Evolutionary conservation across 768 basidiomycete species (phyloP).

Genomic region (Termitomyces sp.): DNA sequence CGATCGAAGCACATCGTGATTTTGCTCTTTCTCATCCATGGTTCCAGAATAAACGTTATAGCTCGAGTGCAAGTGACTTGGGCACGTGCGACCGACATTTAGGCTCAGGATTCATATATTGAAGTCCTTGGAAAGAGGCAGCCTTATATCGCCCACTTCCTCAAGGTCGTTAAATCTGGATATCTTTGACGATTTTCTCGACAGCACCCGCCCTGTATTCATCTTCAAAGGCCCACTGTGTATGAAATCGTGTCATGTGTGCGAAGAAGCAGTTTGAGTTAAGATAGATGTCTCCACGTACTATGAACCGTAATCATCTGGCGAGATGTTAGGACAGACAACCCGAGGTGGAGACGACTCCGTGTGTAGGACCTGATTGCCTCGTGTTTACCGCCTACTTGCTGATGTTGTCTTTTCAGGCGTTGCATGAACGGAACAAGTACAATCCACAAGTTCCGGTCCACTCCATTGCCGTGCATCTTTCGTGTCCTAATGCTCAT

Average conservation of each 20-base stretch:
- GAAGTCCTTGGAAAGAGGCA: not conserved
- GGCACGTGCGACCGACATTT: not conserved
- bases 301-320: not conserved
- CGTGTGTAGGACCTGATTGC: not conserved
- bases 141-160: not conserved
- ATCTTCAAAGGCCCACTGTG: not conserved
- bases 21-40: not conserved
- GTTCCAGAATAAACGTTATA: not conserved
- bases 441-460: not conserved
- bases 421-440: not conserved
- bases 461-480: conserved; percentile 6
- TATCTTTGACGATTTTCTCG: conserved; percentile 1
- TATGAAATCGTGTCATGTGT: conserved; percentile 1
- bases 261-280: not conserved
- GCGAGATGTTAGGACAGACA: not conserved
- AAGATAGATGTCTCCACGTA: not conserved
- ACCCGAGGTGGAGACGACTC: not conserved
- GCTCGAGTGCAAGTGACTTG: not conserved
- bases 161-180: not conserved
- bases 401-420: not conserved
- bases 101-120: not conserved
- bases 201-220: not conserved
- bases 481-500: not conserved
- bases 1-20: not conserved
- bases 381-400: not conserved